Conservation (phyloP, 495 filamentous ascomycete species). For the Hyaloscypha hepaticicola region DNA sequence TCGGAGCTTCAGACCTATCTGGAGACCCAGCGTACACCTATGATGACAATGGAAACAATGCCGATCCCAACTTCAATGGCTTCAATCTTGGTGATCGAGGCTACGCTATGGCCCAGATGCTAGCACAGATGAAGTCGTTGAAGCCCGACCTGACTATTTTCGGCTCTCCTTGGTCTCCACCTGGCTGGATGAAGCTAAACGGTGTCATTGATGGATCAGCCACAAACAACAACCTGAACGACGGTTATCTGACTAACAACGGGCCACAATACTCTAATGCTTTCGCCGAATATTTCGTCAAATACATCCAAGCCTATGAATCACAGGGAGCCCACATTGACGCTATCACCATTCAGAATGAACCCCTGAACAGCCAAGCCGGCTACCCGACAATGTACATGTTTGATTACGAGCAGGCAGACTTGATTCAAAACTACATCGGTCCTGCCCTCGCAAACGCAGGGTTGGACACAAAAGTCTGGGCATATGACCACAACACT, state of each 20-base stretch:
- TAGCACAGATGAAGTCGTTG: conserved; percentile 42
- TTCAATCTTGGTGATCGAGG: conserved; percentile 52
- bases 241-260: conserved; percentile 39
- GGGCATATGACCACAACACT: conserved; percentile 61
- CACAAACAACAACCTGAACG: conserved; percentile 51
- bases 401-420: conserved; percentile 46
- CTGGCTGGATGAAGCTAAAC: conserved; percentile 60
- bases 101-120: conserved; percentile 49
- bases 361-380: conserved; percentile 53
- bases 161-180: conserved; percentile 53
- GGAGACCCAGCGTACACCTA: conserved; percentile 51
- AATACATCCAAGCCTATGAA: conserved; percentile 53
- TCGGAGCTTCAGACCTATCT: conserved; percentile 53
- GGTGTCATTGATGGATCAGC: conserved; percentile 47
- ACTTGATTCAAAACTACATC: conserved; percentile 48
- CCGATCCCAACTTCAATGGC: conserved; percentile 40
- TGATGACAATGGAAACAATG: conserved; percentile 44
- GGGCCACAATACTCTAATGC: conserved; percentile 24
- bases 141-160: conserved; percentile 42
- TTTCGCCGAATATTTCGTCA: conserved; percentile 55
- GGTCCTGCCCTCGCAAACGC: conserved; percentile 47
- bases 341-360: conserved; percentile 57
- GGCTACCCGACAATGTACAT: conserved; percentile 57
- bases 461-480: conserved; percentile 44
- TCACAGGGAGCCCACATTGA: conserved; percentile 45